Base-by-base conservation (phyloP, 441 rosid genomes). In the Eugenia klotzschiana region DNA sequence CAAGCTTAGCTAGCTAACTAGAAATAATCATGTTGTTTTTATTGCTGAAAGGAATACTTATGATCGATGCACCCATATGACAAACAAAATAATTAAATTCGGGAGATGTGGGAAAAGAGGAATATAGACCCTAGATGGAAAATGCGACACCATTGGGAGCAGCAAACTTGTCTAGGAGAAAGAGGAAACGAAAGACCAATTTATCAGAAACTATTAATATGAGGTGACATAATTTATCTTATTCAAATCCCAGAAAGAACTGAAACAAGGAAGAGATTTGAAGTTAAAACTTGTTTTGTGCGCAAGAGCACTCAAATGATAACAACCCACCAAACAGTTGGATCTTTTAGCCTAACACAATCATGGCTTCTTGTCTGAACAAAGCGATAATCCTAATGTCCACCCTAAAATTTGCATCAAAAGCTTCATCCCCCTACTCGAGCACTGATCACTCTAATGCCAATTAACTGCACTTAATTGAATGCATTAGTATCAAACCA, bases 341-440 rank as follows among this genome's bases (percentile, higher is more conserved):
- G 46, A 33, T n/a, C 57, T 54, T 22, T 54, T 54, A 54, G 25
- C 57, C 23, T 33, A 69, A 69, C 41, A 69, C 46, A 69, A 69
- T 69, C 46, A 69, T 69, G 25, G 46, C 77, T 69, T 69, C 77
- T 20, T 20, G 46, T 69, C 46, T 11, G 25, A 37, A 69, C 46
- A 69, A 69, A 69, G 22, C 20, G 77, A 33, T 37, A 69, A 69
- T 69, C 77, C 14, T 69, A 69, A 37, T 69, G 77, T 69, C 25
- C 18, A 37, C 14, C 46, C 14, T 69, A 18, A 64, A 37, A 82
- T 91, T 87, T 89, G 83, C 80, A 84, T 81, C 82, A 80, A 84
- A 86, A 91, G 90, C 88, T 88, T 85, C 60, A 80, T 54, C 64
- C 53, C 27, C 69, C 40, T 84, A 57, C 53, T 64, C 51, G 73